Base-by-base conservation (phyloP, 352 stramenopile genomes). In the Plasmopara muralis region DNA sequence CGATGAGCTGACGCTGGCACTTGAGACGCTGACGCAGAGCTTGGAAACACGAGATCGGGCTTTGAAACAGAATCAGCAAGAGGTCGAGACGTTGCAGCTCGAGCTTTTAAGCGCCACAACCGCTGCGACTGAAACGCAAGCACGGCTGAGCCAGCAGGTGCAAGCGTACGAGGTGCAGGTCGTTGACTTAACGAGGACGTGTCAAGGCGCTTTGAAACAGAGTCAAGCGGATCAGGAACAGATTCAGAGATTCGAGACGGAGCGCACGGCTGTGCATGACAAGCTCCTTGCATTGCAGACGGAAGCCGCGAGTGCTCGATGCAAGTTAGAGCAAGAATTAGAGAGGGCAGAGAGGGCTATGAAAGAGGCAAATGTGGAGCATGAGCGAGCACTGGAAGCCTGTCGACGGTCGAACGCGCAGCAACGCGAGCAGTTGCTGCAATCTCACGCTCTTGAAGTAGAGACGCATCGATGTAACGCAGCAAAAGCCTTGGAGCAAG, bases 101-200 rank as follows among this genome's bases (percentile, higher is more conserved):
- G 77, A 85, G 47, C 68, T 68, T n/a, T 34, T 75, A 39, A 55
- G 79, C 43, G 55, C 55, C 30, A 74, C 54, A 10, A 64, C 59
- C 39, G 68, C 35, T 34, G 47, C 71, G 12, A 70, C 67, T 7
- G 72, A 88, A 43, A 50, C 58, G 6, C 54, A 72, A 18, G 47
- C 63, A 10, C 57, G 63, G 25, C 47, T 77, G 12, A 47, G 62
- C 18, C 66, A 77, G 39, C 63, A 79, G n/a, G 28, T 79, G 0
- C 47, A 54, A 7, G 61, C 77, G 28, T 52, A 63, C 12, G 70
- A 83, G 28, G 37, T 76, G 4, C 56, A 77, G 41, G 20, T 77
- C 33, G 57, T 59, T 13, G 74, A 72, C 30, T 66, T 4, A 70
- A 70, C 12, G 47, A 47, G 0, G 64, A 87, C 25, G 25, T 69